A percentile compares a stretch with the other conserved stretches of the same genome.
Conservation (phyloP, 1,284 basidiomycete species). For the Cutaneotrichosporon sp. region DNA sequence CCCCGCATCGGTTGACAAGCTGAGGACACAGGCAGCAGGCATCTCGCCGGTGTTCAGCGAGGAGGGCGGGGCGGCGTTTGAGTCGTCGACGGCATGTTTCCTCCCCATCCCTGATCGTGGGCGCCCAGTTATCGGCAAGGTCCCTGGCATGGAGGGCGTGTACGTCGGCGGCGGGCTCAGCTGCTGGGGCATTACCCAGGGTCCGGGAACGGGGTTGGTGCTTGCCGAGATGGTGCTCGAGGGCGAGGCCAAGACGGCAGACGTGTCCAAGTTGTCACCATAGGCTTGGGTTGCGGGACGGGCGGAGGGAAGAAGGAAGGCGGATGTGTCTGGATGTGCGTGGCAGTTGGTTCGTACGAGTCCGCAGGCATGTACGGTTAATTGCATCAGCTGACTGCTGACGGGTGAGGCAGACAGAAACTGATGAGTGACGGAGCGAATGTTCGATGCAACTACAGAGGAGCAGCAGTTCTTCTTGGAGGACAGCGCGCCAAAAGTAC, state of each 20-base stretch:
- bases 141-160: constrained; percentile 53
- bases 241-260: constrained; percentile 56
- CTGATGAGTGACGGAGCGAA: background rate
- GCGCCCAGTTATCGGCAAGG: constrained; percentile 57
- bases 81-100: constrained; percentile 59
- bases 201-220: constrained; percentile 58
- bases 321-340: background rate
- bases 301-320: background rate
- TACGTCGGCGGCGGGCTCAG: constrained; percentile 53
- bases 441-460: background rate
- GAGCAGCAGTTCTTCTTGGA: background rate
- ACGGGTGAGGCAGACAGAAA: background rate
- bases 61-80: constrained; percentile 45
- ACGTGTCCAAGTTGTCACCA: constrained; percentile 52
- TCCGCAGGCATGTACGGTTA: constrained; percentile 1
- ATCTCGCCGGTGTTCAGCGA: constrained; percentile 54
- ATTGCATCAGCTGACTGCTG: background rate
- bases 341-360: background rate
- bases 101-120: constrained; percentile 58
- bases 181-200: constrained; percentile 49
- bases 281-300: background rate
- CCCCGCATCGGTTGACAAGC: constrained; percentile 47
- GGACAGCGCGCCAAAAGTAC: too few species aligned
- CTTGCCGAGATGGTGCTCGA: constrained; percentile 58
- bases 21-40: constrained; percentile 54